phyloP scores from a whole-genome alignment of 805 yeast species.

The Candida cerambycidarum region DNA sequence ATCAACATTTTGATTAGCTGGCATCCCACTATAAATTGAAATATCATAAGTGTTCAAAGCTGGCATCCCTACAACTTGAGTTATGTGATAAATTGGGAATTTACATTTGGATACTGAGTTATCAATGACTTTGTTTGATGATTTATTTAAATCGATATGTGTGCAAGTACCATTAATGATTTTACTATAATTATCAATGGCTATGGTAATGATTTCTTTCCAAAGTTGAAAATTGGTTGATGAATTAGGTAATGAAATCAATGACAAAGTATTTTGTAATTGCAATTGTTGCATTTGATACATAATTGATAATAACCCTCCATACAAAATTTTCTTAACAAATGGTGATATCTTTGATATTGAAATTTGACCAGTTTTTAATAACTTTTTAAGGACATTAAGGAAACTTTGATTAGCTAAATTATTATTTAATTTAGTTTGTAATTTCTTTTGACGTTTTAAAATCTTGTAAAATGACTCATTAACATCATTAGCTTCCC shows the following conservation, averaged over 20 bases:
- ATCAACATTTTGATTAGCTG: constrained; percentile 61
- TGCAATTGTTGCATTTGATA: constrained; percentile 31
- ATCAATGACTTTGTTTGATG: constrained; percentile 10
- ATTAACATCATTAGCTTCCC: constrained; percentile 40
- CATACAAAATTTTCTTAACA: constrained; percentile 55
- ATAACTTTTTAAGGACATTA: constrained; percentile 53
- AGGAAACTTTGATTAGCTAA: constrained; percentile 43
- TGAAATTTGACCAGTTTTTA: constrained; percentile 49
- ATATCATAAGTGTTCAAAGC: constrained; percentile 76
- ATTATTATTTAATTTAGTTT: constrained; percentile 9
- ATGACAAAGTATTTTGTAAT: constrained; percentile 45
- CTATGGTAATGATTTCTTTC: constrained; percentile 69
- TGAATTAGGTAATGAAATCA: constrained; percentile 18
- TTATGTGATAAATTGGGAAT: constrained; percentile 68
- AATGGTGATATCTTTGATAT: constrained; percentile 38
- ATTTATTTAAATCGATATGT: constrained; percentile 6
- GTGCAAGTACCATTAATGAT: constrained; percentile 11
- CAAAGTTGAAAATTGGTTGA: constrained; percentile 38
- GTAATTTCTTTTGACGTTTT: constrained; percentile 34
- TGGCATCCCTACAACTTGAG: constrained; percentile 60
- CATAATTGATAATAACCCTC: constrained; percentile 28
- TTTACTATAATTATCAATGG: constrained; percentile 54
- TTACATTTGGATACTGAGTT: constrained; percentile 13
- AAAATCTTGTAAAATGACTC: constrained; percentile 40
- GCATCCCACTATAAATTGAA: constrained; percentile 78